These are phyloP conservation scores for Neurospora sp. DNA, from an alignment of 495 filamentous ascomycete genomes.

Conservation along the genomic window DNA sequence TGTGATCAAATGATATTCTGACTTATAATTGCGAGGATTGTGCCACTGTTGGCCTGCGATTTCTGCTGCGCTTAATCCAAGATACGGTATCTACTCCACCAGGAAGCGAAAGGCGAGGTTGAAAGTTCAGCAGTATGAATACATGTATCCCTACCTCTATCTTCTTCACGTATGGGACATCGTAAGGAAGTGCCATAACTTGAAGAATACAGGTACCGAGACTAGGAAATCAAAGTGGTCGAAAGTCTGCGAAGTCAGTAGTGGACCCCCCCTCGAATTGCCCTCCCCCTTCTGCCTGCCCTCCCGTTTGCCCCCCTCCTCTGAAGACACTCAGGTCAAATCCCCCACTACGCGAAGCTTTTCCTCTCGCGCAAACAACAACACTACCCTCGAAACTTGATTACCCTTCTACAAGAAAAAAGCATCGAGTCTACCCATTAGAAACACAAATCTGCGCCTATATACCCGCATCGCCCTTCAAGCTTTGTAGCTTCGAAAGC, in stretches of 20 bases:
- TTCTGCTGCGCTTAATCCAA: background rate
- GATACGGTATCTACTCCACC: background rate
- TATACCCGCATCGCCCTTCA: background rate
- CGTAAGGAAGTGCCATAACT: background rate
- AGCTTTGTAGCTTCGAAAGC: background rate
- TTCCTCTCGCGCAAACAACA: background rate
- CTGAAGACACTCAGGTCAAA: background rate
- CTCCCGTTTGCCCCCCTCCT: background rate
- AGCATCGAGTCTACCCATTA: background rate
- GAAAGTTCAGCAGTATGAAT: background rate
- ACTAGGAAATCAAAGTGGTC: background rate
- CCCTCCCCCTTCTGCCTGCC: background rate
- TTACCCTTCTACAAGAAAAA: background rate
- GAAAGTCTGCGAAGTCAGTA: background rate
- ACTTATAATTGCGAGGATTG: background rate
- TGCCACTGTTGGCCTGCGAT: background rate
- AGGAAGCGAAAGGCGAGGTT: background rate
- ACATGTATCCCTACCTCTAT: background rate
- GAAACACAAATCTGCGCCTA: background rate
- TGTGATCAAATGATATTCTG: background rate
- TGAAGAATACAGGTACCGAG: background rate
- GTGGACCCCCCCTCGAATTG: background rate
- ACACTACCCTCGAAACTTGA: background rate
- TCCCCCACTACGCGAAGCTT: background rate
- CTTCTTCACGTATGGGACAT: background rate